Base-by-base conservation (phyloP, 495 filamentous ascomycete species). In the Bryoglossum gracile region DNA sequence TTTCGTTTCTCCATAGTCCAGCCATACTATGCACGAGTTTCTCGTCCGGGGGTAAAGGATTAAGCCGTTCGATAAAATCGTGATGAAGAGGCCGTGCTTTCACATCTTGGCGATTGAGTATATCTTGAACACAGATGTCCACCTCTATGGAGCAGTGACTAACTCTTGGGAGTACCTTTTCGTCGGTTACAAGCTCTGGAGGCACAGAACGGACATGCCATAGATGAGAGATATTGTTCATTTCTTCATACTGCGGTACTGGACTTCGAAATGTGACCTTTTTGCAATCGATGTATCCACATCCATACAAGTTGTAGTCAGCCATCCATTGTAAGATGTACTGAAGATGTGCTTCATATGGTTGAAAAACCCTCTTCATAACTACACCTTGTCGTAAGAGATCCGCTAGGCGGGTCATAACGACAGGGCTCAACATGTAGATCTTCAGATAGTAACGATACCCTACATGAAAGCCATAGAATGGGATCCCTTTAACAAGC, bases 291-390 rank as follows among this genome's bases (percentile, higher is more conserved):
- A 98, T 82, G 59, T 87, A 95, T 23, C 77, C 81, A 61, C 92
- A 98, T 9, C 92, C 92, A 60, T 91, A 95, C 55, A 98, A 71
- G 55, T 94, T 97, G 72, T 89, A 97, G 61, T 98, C 94, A 54
- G 83, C 85, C 91, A 97, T 95, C 80, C 94, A 97, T 68, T 96
- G 94, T 1, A 90, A 75, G 8, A 95, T 65, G 65, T 85, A 97
- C 63, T 94, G 84, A 34, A 97, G 63, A 64, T 97, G 94, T 39
- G 84, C 88, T 65, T 98, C 92, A 61, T 89, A 92, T 2, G 92
- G 90, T 57, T 98, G 92, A 26, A 97, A 80, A 8, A 76, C 70
- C 37, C 73, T 79, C 57, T 85, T 83, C 79, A 97, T 78, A 37
- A 98, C 77, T 10, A 81, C 80, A 19, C 91, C 92, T 62, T 94